Evolutionary conservation across 768 basidiomycete genomes (phyloP).

Genomic region (Naganishia onofrii): DNA sequence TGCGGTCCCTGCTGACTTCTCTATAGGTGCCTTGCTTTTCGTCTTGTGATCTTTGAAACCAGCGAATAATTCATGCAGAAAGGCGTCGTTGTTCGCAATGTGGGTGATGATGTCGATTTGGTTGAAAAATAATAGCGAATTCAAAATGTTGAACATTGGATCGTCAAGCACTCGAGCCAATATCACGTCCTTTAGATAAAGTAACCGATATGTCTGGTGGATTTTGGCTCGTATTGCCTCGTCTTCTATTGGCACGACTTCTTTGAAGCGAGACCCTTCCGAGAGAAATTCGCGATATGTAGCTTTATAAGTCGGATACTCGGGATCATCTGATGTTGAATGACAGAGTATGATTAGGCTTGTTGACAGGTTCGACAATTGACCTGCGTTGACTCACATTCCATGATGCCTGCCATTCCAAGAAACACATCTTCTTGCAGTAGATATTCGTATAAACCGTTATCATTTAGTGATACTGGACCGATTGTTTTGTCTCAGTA

Average conservation of each 20-base stretch:
- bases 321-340: conserved; percentile 74
- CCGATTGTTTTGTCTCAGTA: not conserved
- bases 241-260: conserved; percentile 82
- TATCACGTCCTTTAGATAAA: conserved; percentile 97
- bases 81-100: conserved; percentile 71
- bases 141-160: conserved; percentile 92
- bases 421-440: conserved; percentile 88
- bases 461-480: conserved; percentile 90
- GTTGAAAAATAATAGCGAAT: conserved; percentile 96
- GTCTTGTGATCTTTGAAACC: conserved; percentile 36
- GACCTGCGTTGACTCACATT: conserved; percentile 64
- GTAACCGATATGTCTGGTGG: conserved; percentile 93
- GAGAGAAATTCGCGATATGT: conserved; percentile 92
- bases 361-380: not conserved
- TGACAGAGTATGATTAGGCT: conserved; percentile 7
- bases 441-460: conserved; percentile 88
- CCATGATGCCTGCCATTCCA: conserved; percentile 91
- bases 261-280: conserved; percentile 76
- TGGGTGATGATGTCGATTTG: conserved; percentile 96
- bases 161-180: conserved; percentile 92
- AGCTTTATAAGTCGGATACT: conserved; percentile 93
- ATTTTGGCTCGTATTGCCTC: conserved; percentile 75
- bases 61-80: conserved; percentile 73
- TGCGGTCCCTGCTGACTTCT: not conserved
- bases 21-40: not conserved